Evolutionary conservation across 768 basidiomycete genomes (phyloP).

Genomic region (Naganishia kalamii): DNA sequence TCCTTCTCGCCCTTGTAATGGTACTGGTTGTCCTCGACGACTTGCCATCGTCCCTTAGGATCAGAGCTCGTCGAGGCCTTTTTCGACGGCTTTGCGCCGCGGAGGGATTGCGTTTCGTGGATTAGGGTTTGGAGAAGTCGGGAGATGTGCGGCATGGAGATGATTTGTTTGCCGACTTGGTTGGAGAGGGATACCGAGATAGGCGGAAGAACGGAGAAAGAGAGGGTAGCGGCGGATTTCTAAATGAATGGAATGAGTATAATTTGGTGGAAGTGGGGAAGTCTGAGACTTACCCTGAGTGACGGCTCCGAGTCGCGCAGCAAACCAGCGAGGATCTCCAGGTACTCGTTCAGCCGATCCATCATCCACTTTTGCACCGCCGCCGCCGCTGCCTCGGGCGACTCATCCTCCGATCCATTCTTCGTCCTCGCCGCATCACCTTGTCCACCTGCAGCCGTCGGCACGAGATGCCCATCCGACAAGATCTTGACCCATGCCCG

Average conservation of each 20-base stretch:
- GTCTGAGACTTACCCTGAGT: slow-evolving; percentile 58
- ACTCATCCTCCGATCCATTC: background rate
- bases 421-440: slow-evolving; percentile 37
- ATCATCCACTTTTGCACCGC: slow-evolving; percentile 63
- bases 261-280: background rate
- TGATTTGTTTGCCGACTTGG: slow-evolving; percentile 21
- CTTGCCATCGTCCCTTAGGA: slow-evolving; percentile 23
- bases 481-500: slow-evolving; percentile 66
- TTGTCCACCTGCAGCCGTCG: slow-evolving; percentile 18
- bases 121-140: slow-evolving; percentile 19
- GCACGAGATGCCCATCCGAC: slow-evolving; percentile 54
- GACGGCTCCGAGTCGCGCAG: slow-evolving; percentile 70
- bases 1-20: slow-evolving; percentile 20
- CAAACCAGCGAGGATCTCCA: slow-evolving; percentile 62
- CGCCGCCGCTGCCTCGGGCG: slow-evolving; percentile 38
- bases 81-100: slow-evolving; percentile 28
- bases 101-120: slow-evolving; percentile 26
- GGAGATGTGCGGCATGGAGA: slow-evolving; percentile 35
- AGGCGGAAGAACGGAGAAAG: slow-evolving; percentile 32
- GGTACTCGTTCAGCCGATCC: slow-evolving; percentile 66
- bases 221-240: slow-evolving; percentile 35
- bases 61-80: background rate
- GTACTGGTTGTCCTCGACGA: slow-evolving; percentile 32
- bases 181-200: slow-evolving; percentile 30
- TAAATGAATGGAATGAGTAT: background rate